Base-by-base conservation (phyloP, 257 asterid species). In the Vinca minor region DNA sequence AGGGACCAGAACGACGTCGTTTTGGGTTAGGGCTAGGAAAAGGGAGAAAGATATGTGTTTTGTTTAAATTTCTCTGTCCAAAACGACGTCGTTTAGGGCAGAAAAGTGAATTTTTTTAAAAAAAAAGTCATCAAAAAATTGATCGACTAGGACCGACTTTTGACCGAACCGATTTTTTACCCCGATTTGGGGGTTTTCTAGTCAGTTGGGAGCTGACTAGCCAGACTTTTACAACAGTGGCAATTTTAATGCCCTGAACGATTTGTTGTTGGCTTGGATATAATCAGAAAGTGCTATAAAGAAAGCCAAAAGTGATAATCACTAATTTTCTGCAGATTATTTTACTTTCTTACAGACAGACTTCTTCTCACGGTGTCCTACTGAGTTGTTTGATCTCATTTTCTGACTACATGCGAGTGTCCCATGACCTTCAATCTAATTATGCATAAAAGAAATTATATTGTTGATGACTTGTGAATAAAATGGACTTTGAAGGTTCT, bases 331-430 rank as follows among this genome's bases (percentile, higher is more conserved):
- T 68, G 83, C 82, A 41, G 82, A 75, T 65, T 71, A 84, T 72
- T 77, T 79, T 72, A 73, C 84, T 10, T 90, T 90, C 74, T 54
- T 85, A 21, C 81, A 80, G 80, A 57, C 84, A n/a, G 93, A 90
- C 79, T 90, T 90, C 86, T 90, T 87, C 82, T 48, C 81, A 34
- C 87, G 95, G 92, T 59, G 50, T 61, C 87, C 95, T 6, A 62
- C 84, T 66, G 78, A 84, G 65, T 75, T 76, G 79, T 85, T 90
- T 68, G 95, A 90, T 81, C 84, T 85, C 74, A 79, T 90, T 68
- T 85, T 83, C 32, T 95, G n/a, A 90, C 82, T 87, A 87, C 78
- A 87, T 95, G 97, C 87, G 78, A 89, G 97, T 69, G 45, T 68
- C 63, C 11, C 48, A 13, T 63, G 17, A 14, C 32, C 32, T 28